A percentile compares a stretch with the other conserved stretches of the same genome.
Conservation (phyloP, 2,329 filamentous ascomycete species). For the Ophiostoma populinum region DNA sequence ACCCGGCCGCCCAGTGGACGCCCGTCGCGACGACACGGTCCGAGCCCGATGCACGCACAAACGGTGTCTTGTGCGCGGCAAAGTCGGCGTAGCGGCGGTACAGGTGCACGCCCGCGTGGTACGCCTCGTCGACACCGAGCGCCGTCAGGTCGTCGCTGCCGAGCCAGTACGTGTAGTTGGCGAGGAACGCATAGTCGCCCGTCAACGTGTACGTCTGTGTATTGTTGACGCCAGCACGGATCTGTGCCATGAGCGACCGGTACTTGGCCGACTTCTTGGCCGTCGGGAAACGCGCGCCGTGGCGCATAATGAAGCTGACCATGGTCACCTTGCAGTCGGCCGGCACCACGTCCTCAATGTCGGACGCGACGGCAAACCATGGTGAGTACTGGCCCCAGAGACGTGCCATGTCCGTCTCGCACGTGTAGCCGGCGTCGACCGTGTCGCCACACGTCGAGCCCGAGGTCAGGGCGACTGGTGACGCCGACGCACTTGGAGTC, state of each 20-base stretch:
- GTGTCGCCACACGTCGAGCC: no score
- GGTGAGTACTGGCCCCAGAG: conserved; percentile 82
- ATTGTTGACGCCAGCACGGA: conserved; percentile 51
- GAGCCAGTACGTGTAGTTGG: conserved; percentile 52
- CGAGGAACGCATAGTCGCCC: conserved; percentile 52
- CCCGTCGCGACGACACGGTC: conserved; percentile 38
- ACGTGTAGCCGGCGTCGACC: conserved; percentile 41
- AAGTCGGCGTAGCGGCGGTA: conserved; percentile 54
- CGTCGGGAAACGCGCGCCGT: conserved; percentile 56
- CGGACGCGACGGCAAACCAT: conserved; percentile 57
- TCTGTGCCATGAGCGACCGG: conserved; percentile 41
- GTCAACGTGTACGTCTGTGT: conserved; percentile 35
- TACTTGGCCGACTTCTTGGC: conserved; percentile 47
- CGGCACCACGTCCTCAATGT: conserved; percentile 26
- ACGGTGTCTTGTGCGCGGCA: conserved; percentile 28
- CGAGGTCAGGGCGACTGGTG: no score
- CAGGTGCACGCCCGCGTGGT: conserved; percentile 60
- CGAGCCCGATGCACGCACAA: conserved; percentile 26
- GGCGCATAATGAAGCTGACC: conserved; percentile 66
- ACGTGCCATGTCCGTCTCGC: conserved; percentile 41
- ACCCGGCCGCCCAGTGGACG: conserved; percentile 58
- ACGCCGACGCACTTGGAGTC: no score
- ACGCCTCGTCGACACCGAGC: conserved; percentile 52
- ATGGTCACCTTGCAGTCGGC: conserved; percentile 51
- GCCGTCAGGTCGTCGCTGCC: conserved; percentile 32